Base-by-base conservation (phyloP, 805 yeast species). In the Candida parachauliodes region DNA sequence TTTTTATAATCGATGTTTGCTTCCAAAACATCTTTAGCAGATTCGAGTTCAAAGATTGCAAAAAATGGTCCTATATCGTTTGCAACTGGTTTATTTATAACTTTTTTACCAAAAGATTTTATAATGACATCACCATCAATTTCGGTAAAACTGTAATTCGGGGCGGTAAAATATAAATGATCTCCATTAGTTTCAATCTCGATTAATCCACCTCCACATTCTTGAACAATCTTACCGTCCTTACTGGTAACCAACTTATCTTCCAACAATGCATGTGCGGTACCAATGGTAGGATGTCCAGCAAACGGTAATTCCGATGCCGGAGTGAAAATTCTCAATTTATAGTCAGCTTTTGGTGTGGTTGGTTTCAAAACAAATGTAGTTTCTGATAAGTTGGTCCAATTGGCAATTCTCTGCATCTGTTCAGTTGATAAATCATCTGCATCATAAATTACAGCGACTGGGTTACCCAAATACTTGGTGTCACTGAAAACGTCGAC, bases 331-430 rank as follows among this genome's bases (percentile, higher is more conserved):
- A 78, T 77, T 22, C 80, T 57, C 5, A 76, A 54, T 37, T 51
- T 59, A 52, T 77, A 78, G 49, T 72, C 74, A 4, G 74, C 75
- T 5, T 49, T 47, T 1, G 50, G 38, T 8, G 43, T 43, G 0
- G 70, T 60, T 5, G 78, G 68, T 19, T 63, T 65, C 31, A 61
- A 51, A 7, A 77, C 57, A 46, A 77, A 77, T 0, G 79, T 71
- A 0, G 83, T 74, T 42, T 78, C 83, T 1, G 82, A 75, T 19
- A 77, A 54, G 45, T 78, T 78, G 12, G 80, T 76, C 83, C 82
- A 77, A n/a, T 57, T 60, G 12, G 82, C 75, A 43, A 77, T 67
- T 7, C 51, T 36, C 47, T 62, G 72, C 70, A 76, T 66, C 40
- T 70, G 59, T 28, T 63, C 65, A 5, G 54, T 47, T 4, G 68